Percentiles rank a stretch among this genome's conserved stretches.
phyloP scores from a whole-genome alignment of 1,284 basidiomycete species.

The Clitocybe nebularis region DNA sequence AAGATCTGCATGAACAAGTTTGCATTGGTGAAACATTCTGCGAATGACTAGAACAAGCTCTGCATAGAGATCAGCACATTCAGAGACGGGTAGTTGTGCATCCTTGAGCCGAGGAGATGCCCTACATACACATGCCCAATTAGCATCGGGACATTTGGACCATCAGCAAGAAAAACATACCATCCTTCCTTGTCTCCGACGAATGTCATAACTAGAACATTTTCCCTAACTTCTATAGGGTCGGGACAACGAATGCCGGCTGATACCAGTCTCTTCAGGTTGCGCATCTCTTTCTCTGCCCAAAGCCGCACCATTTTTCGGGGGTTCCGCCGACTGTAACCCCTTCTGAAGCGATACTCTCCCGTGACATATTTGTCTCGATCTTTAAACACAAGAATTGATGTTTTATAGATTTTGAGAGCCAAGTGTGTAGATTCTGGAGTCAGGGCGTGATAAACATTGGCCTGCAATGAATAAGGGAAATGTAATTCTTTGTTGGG shows the following conservation, averaged over 20 bases:
- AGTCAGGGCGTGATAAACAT: conserved; percentile 86
- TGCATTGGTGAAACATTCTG: conserved; percentile 86
- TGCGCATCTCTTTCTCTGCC: conserved; percentile 99
- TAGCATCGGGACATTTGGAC: background rate
- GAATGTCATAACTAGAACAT: conserved; percentile 96
- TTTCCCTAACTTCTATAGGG: conserved; percentile 91
- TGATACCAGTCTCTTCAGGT: conserved; percentile 79
- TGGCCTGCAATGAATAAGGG: conserved; percentile 57
- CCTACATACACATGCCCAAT: conserved; percentile 37
- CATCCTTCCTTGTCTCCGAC: conserved; percentile 81
- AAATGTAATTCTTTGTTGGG: background rate
- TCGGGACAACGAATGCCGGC: conserved; percentile 87
- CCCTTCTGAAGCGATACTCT: conserved; percentile 91
- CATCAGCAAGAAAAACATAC: conserved; percentile 37
- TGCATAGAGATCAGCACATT: conserved; percentile 66
- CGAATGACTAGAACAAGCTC: conserved; percentile 82
- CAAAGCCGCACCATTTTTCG: conserved; percentile 98
- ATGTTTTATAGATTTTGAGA: conserved; percentile 98
- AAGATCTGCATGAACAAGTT: conserved; percentile 95
- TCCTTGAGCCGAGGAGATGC: conserved; percentile 92
- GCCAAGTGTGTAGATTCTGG: conserved; percentile 69
- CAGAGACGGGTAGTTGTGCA: conserved; percentile 58
- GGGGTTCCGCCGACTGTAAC: conserved; percentile 91
- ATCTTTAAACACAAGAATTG: conserved; percentile 96
- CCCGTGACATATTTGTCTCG: conserved; percentile 91